Evolutionary conservation across 78 protist genomes (phyloP).

Genomic region (Dictyostelium citrinum): DNA sequence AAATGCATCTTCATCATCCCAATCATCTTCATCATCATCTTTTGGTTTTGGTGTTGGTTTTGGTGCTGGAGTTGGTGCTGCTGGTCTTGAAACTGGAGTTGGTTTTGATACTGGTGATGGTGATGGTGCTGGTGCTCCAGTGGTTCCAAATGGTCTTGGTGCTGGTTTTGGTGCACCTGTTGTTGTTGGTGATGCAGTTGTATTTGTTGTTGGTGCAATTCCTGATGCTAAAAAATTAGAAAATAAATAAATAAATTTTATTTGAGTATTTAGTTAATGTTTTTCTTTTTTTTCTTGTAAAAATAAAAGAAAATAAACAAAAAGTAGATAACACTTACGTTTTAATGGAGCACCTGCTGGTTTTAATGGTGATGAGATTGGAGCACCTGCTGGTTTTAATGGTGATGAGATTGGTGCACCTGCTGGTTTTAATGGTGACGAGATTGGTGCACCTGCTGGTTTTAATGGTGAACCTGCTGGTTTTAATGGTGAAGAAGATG

Average conservation of each 20-base stretch:
- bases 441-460: constrained; percentile 45
- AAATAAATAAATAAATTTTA: background rate
- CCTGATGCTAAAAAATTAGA: background rate
- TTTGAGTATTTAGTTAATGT: no score
- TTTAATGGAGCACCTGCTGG: constrained; percentile 39
- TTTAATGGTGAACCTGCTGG: constrained; percentile 49
- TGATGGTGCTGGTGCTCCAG: background rate
- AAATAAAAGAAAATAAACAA: no score
- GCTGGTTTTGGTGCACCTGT: constrained; percentile 20
- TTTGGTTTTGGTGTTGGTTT: background rate
- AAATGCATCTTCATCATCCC: constrained; percentile 37
- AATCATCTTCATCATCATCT: constrained; percentile 60
- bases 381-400: constrained; percentile 23
- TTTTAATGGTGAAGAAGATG: background rate
- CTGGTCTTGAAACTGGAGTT: background rate
- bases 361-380: constrained; percentile 12
- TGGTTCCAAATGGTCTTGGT: background rate
- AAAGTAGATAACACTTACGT: background rate
- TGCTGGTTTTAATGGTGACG: background rate
- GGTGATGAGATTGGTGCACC: constrained; percentile 15
- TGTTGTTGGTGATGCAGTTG: background rate
- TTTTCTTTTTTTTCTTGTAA: no score
- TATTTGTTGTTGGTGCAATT: background rate
- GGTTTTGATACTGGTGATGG: constrained; percentile 14
- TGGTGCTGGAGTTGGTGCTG: constrained; percentile 12